phyloP scores from a whole-genome alignment of 176 grass and related monocot genomes.

The Musa troglodytarum region DNA sequence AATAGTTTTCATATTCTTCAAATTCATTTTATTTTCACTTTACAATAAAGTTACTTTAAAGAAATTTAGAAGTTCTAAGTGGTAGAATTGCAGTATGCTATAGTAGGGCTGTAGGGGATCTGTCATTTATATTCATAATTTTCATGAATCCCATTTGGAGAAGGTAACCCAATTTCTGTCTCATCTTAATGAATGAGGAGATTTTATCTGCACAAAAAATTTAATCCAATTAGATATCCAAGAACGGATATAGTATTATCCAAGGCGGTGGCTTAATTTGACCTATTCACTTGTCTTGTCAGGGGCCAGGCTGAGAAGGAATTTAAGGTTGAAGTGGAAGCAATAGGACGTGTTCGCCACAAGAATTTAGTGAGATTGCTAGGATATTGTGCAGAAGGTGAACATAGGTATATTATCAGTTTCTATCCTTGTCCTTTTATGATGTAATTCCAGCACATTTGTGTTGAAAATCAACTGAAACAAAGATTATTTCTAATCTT shows the following conservation, averaged over 20 bases:
- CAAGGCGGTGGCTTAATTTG: not conserved
- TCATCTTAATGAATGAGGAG: not conserved
- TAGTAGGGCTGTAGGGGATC: no score
- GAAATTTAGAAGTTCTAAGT: not conserved
- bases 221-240: not conserved
- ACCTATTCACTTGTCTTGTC: not conserved
- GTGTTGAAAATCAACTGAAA: not conserved
- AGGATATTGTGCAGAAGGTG: conserved; percentile 18
- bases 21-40: no score
- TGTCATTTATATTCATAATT: no score
- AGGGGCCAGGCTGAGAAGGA: conserved; percentile 21
- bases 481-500: not conserved
- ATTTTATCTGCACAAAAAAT: not conserved
- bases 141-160: no score
- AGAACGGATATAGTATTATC: not conserved
- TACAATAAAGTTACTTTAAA: no score
- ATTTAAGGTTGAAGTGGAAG: conserved; percentile 21
- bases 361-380: conserved; percentile 17
- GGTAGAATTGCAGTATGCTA: not conserved
- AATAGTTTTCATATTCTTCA: no score
- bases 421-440: not conserved
- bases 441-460: not conserved
- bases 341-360: conserved; percentile 17
- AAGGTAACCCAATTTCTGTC: not conserved
- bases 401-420: conserved; percentile 4